Percentiles rank a stretch among this genome's conserved stretches.
phyloP scores from a whole-genome alignment of 164 flowering plant genomes.

The Hamamelis virginiana region DNA sequence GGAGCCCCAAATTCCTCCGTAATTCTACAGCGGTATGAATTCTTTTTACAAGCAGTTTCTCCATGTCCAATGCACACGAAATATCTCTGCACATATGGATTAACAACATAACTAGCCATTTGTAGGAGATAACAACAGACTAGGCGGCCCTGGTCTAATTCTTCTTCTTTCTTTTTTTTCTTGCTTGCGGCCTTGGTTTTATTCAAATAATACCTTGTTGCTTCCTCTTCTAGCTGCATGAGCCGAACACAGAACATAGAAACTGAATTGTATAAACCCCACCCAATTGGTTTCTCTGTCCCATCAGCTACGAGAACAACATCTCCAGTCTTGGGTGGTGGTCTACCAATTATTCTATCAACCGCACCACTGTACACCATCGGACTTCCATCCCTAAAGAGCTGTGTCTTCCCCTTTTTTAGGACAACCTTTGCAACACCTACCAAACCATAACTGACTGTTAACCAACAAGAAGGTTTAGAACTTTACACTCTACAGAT shows the following conservation, averaged over 20 bases:
- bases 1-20: constrained; percentile 69
- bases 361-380: constrained; percentile 99
- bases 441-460: constrained; percentile 21
- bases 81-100: constrained; percentile 56
- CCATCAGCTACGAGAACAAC: constrained; percentile 91
- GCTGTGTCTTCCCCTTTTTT: constrained; percentile 88
- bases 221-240: constrained; percentile 95
- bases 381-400: constrained; percentile 90
- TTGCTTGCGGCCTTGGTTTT: neutral
- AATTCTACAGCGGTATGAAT: constrained; percentile 63
- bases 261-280: constrained; percentile 92
- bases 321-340: constrained; percentile 90
- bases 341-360: constrained; percentile 86
- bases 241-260: constrained; percentile 95
- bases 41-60: constrained; percentile 69
- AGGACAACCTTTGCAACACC: constrained; percentile 89
- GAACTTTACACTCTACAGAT: too few species aligned
- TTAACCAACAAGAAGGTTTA: neutral
- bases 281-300: constrained; percentile 81
- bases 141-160: neutral
- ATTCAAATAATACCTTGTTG: constrained; percentile 40
- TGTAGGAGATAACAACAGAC: neutral
- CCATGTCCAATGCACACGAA: constrained; percentile 71
- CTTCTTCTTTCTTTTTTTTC: too few species aligned
- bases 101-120: constrained; percentile 6